A percentile compares a stretch with the other conserved stretches of the same genome.
Conservation (phyloP, 148 eudicot species). For the Vaccinium myrtillus region DNA sequence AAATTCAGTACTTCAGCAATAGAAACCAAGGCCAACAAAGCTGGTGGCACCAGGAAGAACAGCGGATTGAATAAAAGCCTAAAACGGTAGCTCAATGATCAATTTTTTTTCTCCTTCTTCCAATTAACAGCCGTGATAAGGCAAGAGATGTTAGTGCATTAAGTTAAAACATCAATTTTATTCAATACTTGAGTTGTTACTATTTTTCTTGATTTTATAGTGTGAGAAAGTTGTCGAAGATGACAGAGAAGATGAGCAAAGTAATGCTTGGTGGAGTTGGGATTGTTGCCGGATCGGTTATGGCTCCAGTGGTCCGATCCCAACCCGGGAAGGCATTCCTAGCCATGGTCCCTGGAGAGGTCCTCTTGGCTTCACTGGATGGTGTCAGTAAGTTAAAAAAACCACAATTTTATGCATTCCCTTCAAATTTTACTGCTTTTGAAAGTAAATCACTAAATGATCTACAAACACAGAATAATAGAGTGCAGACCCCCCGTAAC, state of each 20-base stretch:
- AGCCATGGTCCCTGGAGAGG: conserved; percentile 84
- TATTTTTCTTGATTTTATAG: conserved; percentile 24
- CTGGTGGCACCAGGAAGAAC: conserved; percentile 31
- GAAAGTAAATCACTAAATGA: neutral
- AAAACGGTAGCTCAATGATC: conserved; percentile 51
- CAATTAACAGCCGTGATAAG: too few species aligned
- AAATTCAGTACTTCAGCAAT: conserved; percentile 19
- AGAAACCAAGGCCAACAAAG: conserved; percentile 26
- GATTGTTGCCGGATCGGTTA: conserved; percentile 70
- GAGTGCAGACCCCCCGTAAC: neutral
- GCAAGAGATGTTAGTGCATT: neutral
- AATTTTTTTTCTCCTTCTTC: neutral
- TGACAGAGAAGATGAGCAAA: conserved; percentile 87
- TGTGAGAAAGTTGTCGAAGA: conserved; percentile 59
- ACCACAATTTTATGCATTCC: neutral
- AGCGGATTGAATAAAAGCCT: conserved; percentile 59
- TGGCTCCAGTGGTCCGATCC: conserved; percentile 72
- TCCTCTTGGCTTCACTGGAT: conserved; percentile 87
- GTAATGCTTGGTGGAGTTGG: conserved; percentile 76
- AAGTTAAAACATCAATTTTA: neutral
- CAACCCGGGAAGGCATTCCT: conserved; percentile 69
- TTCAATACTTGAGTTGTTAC: neutral
- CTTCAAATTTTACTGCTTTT: neutral
- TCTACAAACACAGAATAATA: neutral
- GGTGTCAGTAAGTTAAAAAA: conserved; percentile 62